Conservation (phyloP, 768 basidiomycete species). For the Imleria badia region DNA sequence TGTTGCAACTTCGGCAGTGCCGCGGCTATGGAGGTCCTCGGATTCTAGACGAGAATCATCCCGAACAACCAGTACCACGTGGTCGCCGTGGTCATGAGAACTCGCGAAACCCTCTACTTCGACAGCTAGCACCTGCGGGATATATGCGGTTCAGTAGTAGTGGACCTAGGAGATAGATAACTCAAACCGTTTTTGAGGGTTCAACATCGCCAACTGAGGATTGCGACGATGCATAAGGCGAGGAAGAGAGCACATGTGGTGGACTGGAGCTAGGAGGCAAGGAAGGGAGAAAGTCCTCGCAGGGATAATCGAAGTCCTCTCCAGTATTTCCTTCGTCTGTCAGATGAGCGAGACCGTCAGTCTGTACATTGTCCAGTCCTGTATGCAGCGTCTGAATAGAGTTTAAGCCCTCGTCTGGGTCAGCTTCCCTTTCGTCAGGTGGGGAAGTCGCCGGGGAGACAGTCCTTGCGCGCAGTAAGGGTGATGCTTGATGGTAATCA, state of each 20-base stretch:
- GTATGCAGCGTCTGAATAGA: neutral
- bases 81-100: neutral
- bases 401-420: neutral
- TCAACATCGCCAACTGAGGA: slow-evolving; percentile 21
- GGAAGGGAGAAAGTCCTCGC: slow-evolving; percentile 19
- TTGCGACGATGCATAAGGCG: slow-evolving; percentile 38
- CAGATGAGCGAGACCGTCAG: neutral
- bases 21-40: neutral
- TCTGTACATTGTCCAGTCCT: neutral
- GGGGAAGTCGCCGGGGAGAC: neutral
- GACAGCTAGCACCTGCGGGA: slow-evolving; percentile 2
- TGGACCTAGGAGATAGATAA: neutral
- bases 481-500: neutral
- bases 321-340: slow-evolving; percentile 3
- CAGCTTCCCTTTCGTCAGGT: neutral
- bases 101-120: neutral
- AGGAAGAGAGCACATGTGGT: slow-evolving; percentile 41
- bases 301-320: slow-evolving; percentile 3
- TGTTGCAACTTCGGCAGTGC: neutral
- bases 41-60: neutral
- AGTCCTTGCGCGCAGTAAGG: neutral
- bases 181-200: slow-evolving; percentile 18
- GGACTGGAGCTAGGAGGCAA: slow-evolving; percentile 50
- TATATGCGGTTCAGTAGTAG: neutral
- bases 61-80: neutral